These are phyloP conservation scores for Sherardia arvensis DNA, from an alignment of 257 asterid species.

Conservation along the genomic window DNA sequence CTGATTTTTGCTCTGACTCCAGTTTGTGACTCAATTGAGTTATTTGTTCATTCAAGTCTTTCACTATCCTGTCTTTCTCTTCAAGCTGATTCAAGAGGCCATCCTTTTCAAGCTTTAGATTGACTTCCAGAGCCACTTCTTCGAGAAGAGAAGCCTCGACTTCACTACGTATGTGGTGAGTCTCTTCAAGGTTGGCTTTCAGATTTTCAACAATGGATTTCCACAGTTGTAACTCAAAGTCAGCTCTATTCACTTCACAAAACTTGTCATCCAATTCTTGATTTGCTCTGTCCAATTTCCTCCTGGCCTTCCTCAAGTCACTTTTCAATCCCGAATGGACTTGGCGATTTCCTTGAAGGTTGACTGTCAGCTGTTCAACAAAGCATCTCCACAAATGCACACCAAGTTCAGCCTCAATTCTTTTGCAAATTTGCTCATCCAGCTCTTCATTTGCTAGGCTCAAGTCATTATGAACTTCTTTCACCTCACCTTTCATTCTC, in stretches of 20 bases:
- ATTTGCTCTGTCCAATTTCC: slow-evolving; percentile 54
- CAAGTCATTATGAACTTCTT: slow-evolving; percentile 36
- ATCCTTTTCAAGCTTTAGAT: slow-evolving; percentile 58
- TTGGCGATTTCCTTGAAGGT: slow-evolving; percentile 37
- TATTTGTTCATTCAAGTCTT: slow-evolving; percentile 45
- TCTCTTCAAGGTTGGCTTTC: slow-evolving; percentile 46
- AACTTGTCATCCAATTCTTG: slow-evolving; percentile 55
- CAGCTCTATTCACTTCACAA: slow-evolving; percentile 56
- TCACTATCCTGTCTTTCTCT: slow-evolving; percentile 42
- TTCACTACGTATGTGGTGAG: slow-evolving; percentile 49
- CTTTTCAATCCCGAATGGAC: slow-evolving; percentile 40
- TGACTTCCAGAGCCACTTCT: slow-evolving; percentile 50
- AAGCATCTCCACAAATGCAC: slow-evolving; percentile 65
- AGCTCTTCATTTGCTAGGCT: slow-evolving; percentile 49
- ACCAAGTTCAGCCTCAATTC: slow-evolving; percentile 58
- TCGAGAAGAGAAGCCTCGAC: slow-evolving; percentile 83
- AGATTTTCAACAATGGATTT: slow-evolving; percentile 58
- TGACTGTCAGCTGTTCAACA: slow-evolving; percentile 49
- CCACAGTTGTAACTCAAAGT: slow-evolving; percentile 73
- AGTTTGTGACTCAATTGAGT: slow-evolving; percentile 21
- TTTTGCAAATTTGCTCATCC: slow-evolving; percentile 46
- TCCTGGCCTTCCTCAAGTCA: slow-evolving; percentile 39
- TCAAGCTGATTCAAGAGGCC: slow-evolving; percentile 31
- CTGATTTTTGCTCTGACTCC: slow-evolving; percentile 1
- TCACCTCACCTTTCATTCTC: slow-evolving; percentile 39